Conservation (phyloP, 75 land plant genomes). For the Ceratopteris richardii region DNA sequence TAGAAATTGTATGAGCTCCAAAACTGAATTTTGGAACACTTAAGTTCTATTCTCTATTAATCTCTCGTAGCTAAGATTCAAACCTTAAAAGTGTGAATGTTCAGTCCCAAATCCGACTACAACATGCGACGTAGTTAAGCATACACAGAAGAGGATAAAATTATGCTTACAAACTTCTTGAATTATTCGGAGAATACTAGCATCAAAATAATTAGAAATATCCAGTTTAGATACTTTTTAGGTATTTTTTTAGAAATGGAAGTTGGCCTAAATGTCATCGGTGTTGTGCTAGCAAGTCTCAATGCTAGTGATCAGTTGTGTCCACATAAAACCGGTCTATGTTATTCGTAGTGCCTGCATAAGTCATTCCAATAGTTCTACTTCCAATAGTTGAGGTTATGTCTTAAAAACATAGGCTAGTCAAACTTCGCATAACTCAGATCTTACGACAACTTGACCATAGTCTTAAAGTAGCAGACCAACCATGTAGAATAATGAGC, state of each 20-base stretch:
- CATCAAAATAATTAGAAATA: slow-evolving; percentile 51
- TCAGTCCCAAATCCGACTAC: slow-evolving; percentile 21
- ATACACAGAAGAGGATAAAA: slow-evolving; percentile 38
- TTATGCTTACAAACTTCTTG: slow-evolving; percentile 56
- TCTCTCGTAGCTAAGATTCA: slow-evolving; percentile 72
- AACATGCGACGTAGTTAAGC: slow-evolving; percentile 41
- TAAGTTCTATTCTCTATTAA: slow-evolving; percentile 69
- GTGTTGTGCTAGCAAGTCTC: slow-evolving; percentile 27
- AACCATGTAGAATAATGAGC: no score
- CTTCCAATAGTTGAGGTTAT: no score
- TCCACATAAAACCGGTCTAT: no score
- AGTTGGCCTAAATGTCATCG: slow-evolving; percentile 38
- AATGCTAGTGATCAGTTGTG: slow-evolving; percentile 35
- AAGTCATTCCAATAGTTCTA: no score
- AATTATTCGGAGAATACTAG: slow-evolving; percentile 58
- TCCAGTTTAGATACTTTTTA: slow-evolving; percentile 42
- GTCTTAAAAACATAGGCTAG: no score
- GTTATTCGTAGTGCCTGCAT: no score
- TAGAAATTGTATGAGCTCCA: slow-evolving; percentile 8
- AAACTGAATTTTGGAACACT: slow-evolving; percentile 35
- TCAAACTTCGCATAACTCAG: no score
- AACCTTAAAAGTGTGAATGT: slow-evolving; percentile 46
- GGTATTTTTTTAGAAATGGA: slow-evolving; percentile 50
- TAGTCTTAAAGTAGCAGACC: no score
- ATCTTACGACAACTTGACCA: no score